Percentiles rank a stretch among this genome's conserved stretches.
These are phyloP conservation scores for Picochlorum costavermella DNA, from an alignment of 139 green algal species.

Conservation along the genomic window DNA sequence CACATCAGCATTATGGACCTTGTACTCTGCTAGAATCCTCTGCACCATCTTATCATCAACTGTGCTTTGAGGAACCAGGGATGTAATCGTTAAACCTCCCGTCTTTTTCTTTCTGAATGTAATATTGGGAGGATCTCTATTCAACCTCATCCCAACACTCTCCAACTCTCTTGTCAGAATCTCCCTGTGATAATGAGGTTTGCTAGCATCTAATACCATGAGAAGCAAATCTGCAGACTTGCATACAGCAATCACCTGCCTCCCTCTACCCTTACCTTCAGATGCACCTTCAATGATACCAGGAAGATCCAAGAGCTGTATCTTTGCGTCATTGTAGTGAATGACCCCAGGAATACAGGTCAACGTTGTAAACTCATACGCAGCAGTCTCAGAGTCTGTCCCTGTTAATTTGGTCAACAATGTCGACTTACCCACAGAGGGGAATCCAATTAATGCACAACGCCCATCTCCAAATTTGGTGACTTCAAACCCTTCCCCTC, in stretches of 20 bases:
- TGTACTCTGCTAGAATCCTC: conserved; percentile 88
- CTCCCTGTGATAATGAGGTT: conserved; percentile 79
- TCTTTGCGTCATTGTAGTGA: conserved; percentile 99
- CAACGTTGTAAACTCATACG: conserved; percentile 99
- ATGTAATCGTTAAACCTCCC: conserved; percentile 86
- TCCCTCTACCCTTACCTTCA: conserved; percentile 85
- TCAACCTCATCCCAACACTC: conserved; percentile 84
- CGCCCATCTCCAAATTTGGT: conserved; percentile 93
- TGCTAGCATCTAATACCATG: conserved; percentile 98
- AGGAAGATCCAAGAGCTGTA: conserved; percentile 97
- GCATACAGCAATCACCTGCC: conserved; percentile 97
- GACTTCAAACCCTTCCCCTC: conserved; percentile 93
- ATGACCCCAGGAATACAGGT: conserved; percentile 93
- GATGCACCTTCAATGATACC: conserved; percentile 98
- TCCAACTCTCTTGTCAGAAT: conserved; percentile 96
- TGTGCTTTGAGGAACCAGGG: conserved; percentile 69
- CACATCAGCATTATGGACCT: conserved; percentile 85
- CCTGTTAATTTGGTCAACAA: conserved; percentile 88
- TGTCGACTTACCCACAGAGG: conserved; percentile 97
- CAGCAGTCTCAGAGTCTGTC: conserved; percentile 75
- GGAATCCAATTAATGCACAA: conserved; percentile 92
- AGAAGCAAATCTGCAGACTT: conserved; percentile 96
- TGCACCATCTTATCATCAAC: conserved; percentile 88
- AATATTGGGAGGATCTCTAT: conserved; percentile 75
- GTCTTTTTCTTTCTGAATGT: conserved; percentile 96